These are phyloP conservation scores for Spiraea crenata DNA, from an alignment of 331 rosid genomes.

Conservation along the genomic window DNA sequence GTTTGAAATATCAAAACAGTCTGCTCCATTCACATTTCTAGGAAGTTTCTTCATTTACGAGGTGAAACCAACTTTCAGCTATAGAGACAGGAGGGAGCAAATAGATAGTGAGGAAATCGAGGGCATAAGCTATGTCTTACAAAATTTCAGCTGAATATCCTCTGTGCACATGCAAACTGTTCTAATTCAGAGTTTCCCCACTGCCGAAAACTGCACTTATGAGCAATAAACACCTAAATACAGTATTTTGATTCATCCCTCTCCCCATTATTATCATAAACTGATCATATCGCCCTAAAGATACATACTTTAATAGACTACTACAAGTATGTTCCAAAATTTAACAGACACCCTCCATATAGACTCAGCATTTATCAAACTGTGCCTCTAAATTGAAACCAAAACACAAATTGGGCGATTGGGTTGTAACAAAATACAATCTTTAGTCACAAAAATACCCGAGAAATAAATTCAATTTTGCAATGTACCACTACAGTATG, in stretches of 20 bases:
- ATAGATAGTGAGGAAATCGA: not conserved
- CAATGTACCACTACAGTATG: not conserved
- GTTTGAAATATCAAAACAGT: not conserved
- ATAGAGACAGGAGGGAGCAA: not conserved
- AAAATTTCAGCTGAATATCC: not conserved
- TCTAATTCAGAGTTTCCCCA: not conserved
- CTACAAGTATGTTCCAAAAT: too few species aligned
- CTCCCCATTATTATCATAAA: not conserved
- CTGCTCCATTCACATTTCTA: slow-evolving; percentile 6
- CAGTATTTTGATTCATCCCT: not conserved
- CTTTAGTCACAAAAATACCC: too few species aligned
- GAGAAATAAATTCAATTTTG: too few species aligned
- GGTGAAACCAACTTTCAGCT: not conserved
- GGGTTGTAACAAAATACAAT: too few species aligned
- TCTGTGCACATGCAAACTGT: not conserved
- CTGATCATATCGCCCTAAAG: not conserved
- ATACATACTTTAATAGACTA: not conserved
- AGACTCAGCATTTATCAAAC: too few species aligned
- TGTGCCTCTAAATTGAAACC: too few species aligned
- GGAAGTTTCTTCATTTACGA: not conserved
- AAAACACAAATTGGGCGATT: too few species aligned
- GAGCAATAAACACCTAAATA: not conserved
- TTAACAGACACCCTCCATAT: too few species aligned
- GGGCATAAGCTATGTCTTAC: not conserved
- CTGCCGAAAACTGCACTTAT: not conserved